Conservation (phyloP, 225 moss, liverwort and hornwort genomes). For the Polytrichum commune region DNA sequence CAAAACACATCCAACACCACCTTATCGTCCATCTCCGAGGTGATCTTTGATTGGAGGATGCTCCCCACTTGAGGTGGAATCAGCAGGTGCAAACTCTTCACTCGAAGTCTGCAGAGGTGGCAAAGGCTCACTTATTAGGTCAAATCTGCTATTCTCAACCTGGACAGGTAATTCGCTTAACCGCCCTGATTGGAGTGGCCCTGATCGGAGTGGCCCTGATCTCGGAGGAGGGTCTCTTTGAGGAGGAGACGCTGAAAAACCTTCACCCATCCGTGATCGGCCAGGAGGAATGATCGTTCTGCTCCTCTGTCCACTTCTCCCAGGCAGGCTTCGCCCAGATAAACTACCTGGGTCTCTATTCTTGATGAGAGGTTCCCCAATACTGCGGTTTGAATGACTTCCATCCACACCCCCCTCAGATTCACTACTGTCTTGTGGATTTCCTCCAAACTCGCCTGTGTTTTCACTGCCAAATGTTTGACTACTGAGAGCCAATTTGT, state of each 20-base stretch:
- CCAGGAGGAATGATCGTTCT: slow-evolving; percentile 18
- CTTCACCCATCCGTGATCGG: slow-evolving; percentile 7
- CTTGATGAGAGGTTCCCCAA: slow-evolving; percentile 14
- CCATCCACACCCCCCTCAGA: slow-evolving; percentile 19
- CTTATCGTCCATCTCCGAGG: slow-evolving; percentile 36
- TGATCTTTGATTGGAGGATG: neutral
- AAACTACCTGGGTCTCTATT: slow-evolving; percentile 10
- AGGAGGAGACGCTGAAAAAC: slow-evolving; percentile 31
- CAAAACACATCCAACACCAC: too few species aligned
- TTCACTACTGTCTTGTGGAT: slow-evolving; percentile 39
- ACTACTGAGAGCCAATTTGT: slow-evolving; percentile 31
- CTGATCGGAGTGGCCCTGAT: slow-evolving; percentile 25
- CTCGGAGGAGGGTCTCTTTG: slow-evolving; percentile 34
- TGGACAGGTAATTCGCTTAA: slow-evolving; percentile 10
- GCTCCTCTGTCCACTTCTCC: slow-evolving; percentile 17
- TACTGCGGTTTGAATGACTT: neutral
- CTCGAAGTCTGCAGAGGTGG: slow-evolving; percentile 22
- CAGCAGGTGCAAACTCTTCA: slow-evolving; percentile 41
- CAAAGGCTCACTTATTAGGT: slow-evolving; percentile 21
- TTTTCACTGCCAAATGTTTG: slow-evolving; percentile 40
- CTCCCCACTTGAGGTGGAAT: slow-evolving; percentile 11
- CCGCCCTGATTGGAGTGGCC: neutral
- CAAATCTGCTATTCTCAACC: slow-evolving; percentile 27
- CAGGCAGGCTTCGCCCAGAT: slow-evolving; percentile 12
- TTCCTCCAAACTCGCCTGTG: slow-evolving; percentile 43